Evolutionary conservation across 495 filamentous ascomycete species (phyloP).

Genomic region (Bryoglossum gracile): DNA sequence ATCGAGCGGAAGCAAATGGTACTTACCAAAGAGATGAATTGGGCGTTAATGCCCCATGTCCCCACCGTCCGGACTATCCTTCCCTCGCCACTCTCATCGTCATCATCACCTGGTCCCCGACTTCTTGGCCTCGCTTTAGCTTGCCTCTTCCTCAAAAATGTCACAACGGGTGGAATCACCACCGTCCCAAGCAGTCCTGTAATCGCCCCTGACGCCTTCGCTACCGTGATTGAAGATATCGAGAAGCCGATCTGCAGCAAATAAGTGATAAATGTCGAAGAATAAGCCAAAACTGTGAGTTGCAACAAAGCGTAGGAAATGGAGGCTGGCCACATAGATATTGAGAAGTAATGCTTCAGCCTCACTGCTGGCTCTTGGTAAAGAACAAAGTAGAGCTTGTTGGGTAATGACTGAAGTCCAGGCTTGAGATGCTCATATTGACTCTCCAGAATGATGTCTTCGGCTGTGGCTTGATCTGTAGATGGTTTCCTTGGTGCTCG

Average conservation of each 20-base stretch:
- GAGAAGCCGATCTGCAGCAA: conserved; percentile 47
- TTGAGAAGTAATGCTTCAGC: conserved; percentile 30
- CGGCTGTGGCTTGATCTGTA: neutral
- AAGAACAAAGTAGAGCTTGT: conserved; percentile 24
- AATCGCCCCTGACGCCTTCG: conserved; percentile 42
- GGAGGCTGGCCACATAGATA: conserved; percentile 43
- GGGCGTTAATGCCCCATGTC: conserved; percentile 33
- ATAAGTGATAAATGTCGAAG: conserved; percentile 51
- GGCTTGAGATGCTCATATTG: conserved; percentile 7
- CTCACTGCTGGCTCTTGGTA: conserved; percentile 26
- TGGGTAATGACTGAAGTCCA: conserved; percentile 17
- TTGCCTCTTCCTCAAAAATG: conserved; percentile 25
- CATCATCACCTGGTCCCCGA: conserved; percentile 7
- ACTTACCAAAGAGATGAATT: conserved; percentile 31
- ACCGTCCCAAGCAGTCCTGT: conserved; percentile 41
- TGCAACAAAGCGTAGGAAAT: conserved; percentile 48
- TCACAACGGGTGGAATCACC: conserved; percentile 29
- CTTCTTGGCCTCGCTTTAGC: neutral
- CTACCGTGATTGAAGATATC: conserved; percentile 43
- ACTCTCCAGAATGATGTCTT: neutral
- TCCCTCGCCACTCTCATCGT: conserved; percentile 20
- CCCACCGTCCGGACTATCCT: conserved; percentile 28
- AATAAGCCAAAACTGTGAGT: conserved; percentile 51
- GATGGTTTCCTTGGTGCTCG: conserved; percentile 24
- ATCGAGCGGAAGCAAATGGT: conserved; percentile 2